Evolutionary conservation across 495 filamentous ascomycete genomes (phyloP), one percentile per base, ranked within the genome.

Genomic region (Umbilicaria muhlenbergii): DNA sequence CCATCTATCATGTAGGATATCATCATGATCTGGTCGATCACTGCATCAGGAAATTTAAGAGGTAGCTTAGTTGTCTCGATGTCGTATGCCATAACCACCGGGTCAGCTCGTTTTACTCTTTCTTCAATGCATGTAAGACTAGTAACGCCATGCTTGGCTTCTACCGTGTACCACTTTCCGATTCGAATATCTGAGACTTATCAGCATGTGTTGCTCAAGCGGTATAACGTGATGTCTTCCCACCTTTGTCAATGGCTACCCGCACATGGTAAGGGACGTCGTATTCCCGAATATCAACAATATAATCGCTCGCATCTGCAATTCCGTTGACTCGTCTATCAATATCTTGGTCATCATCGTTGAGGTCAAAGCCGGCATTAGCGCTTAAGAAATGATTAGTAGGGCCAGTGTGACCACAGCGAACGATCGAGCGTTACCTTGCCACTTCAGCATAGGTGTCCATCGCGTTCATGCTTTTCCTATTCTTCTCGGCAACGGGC

Each of bases 1-100:
- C 92, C 91, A 53, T 99, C 91, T 50, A 99, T 96, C 91, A 99
- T 99, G 64, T 96, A 99, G 13, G 92, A 96, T 52, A 99, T 92
- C 91, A 99, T 99, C 89, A 99, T 99, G 51, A 99, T 80, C 61
- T 94, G 91, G 63, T 99, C 91, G 50, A 94, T 79, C 2, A 84
- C 70, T 0, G 91, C 80, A 57, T 96, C 92, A n/a, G 91, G 91
- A 56, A 99, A 99, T 59, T 99, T 99, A 39, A 99, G 67, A 12
- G 91, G 91, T 32, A 93, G 69, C 52, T 99, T 99, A 3, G 86
- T 92, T 17, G 91, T 96, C 58, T 99, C 91, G 55, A 99, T 99
- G 75, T 99, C 91, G 63, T 76, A 99, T 11, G 91, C 91, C 66
- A 99, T 80, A 14, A 99, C 83, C 15, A 99, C 84, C 0, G 91